These are phyloP conservation scores for Zygosaccharomyces sapae DNA, from an alignment of 1,139 yeast genomes.

Conservation along the genomic window DNA sequence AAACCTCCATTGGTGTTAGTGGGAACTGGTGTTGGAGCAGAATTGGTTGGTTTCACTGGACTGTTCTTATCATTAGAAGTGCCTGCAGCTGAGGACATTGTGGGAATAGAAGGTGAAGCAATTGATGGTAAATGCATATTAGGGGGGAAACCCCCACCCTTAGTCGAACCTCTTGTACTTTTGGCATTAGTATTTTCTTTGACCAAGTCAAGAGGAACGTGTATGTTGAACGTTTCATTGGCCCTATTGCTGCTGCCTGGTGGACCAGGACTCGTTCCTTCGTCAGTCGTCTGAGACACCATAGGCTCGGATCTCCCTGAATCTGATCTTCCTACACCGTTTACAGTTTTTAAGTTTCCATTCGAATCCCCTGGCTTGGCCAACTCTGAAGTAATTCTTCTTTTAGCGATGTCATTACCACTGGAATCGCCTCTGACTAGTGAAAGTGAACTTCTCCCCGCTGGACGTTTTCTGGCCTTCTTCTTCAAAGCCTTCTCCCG, in stretches of 20 bases:
- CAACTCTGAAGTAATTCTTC: conserved; percentile 15
- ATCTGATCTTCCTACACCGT: no score
- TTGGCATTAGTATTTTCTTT: neutral
- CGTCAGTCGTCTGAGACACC: no score
- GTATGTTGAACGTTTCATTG: conserved; percentile 2
- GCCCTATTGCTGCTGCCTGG: no score
- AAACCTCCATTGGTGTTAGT: conserved; percentile 2
- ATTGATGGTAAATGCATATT: neutral
- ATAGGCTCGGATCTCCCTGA: no score
- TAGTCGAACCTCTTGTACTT: neutral
- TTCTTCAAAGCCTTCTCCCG: conserved; percentile 7
- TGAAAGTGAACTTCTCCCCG: conserved; percentile 1
- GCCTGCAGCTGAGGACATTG: neutral
- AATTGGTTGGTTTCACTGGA: neutral
- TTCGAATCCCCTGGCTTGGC: no score
- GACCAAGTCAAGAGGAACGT: conserved; percentile 3
- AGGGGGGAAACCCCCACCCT: neutral
- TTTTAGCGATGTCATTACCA: conserved; percentile 23
- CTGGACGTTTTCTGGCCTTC: conserved; percentile 1
- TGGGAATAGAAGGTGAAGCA: neutral
- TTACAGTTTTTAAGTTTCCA: no score
- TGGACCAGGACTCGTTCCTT: no score
- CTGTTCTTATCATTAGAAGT: neutral
- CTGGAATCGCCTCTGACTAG: conserved; percentile 2
- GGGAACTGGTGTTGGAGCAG: no score